Percentiles rank a stretch among this genome's conserved stretches.
phyloP scores from a whole-genome alignment of 306 rosid species.

The Calophaca sinica region DNA sequence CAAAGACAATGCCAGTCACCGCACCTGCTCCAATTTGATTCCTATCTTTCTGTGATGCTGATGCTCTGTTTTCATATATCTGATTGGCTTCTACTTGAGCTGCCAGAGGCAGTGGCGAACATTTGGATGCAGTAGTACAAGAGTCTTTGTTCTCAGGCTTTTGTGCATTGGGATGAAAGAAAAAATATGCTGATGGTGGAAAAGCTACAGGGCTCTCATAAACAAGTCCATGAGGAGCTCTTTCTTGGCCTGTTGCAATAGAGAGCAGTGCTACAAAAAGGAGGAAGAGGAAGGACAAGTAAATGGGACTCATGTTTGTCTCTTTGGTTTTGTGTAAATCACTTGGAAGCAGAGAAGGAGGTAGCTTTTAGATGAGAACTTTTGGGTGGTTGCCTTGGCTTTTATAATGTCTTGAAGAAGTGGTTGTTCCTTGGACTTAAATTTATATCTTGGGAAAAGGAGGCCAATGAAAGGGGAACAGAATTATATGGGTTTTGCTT shows the following conservation, averaged over 20 bases:
- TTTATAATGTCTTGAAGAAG: conserved; percentile 60
- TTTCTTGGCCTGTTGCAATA: conserved; percentile 59
- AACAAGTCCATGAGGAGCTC: conserved; percentile 82
- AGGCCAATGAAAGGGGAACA: conserved; percentile 51
- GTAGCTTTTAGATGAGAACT: conserved; percentile 49
- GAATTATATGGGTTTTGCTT: conserved; percentile 55
- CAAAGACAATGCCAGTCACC: conserved; percentile 65
- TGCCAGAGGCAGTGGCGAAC: conserved; percentile 79
- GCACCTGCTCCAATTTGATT: conserved; percentile 56
- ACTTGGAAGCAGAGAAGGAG: conserved; percentile 38
- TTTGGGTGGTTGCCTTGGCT: conserved; percentile 49
- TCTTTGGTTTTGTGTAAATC: conserved; percentile 29
- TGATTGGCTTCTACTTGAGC: conserved; percentile 62
- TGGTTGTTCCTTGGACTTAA: conserved; percentile 69
- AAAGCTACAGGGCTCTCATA: conserved; percentile 63
- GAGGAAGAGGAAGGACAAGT: conserved; percentile 53
- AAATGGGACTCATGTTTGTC: conserved; percentile 50
- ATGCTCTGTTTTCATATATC: conserved; percentile 55
- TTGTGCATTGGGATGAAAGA: conserved; percentile 71
- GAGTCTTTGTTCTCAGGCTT: conserved; percentile 53
- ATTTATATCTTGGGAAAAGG: conserved; percentile 55
- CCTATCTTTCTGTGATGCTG: conserved; percentile 45
- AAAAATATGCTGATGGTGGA: conserved; percentile 80
- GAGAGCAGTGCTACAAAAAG: conserved; percentile 51
- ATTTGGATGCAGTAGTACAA: conserved; percentile 55